Evolutionary conservation across 805 yeast genomes (phyloP).

Genomic region (Ogataea trehalophila): DNA sequence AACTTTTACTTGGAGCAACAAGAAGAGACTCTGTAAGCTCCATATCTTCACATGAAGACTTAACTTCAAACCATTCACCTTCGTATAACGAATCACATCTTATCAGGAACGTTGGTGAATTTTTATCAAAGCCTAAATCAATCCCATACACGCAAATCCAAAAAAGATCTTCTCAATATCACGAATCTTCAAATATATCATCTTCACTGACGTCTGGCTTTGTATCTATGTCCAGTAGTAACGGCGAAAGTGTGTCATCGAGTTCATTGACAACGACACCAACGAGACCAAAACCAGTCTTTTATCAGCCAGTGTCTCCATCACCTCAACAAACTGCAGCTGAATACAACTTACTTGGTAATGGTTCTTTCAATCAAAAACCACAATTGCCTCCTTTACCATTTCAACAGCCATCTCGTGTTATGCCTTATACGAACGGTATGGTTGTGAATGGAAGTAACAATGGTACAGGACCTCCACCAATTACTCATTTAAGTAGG

Average conservation of each 20-base stretch:
- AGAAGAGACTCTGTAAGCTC: conserved; percentile 10
- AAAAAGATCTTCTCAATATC: conserved; percentile 1
- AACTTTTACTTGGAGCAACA: conserved; percentile 14
- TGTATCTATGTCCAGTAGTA: background rate
- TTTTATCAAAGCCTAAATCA: conserved; percentile 12
- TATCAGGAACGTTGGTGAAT: conserved; percentile 20
- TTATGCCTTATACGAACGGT: background rate
- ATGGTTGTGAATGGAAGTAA: conserved; percentile 7
- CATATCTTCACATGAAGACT: conserved; percentile 10
- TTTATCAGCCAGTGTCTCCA: conserved; percentile 11
- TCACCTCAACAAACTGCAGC: conserved; percentile 2
- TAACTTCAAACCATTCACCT: conserved; percentile 6
- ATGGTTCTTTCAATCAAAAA: background rate
- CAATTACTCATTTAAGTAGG: background rate
- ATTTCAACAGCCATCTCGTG: conserved; percentile 1
- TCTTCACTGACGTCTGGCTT: background rate
- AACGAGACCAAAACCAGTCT: conserved; percentile 18
- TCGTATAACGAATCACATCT: conserved; percentile 15
- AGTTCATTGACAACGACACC: conserved; percentile 4
- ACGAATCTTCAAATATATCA: background rate
- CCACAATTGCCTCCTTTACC: conserved; percentile 10
- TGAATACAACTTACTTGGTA: background rate
- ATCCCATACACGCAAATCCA: conserved; percentile 11
- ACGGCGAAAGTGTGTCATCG: conserved; percentile 1
- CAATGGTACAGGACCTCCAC: conserved; percentile 1